A percentile compares a stretch with the other conserved stretches of the same genome.
These are phyloP conservation scores for Ocimum tenuiflorum DNA, from an alignment of 257 asterid genomes.

Conservation along the genomic window DNA sequence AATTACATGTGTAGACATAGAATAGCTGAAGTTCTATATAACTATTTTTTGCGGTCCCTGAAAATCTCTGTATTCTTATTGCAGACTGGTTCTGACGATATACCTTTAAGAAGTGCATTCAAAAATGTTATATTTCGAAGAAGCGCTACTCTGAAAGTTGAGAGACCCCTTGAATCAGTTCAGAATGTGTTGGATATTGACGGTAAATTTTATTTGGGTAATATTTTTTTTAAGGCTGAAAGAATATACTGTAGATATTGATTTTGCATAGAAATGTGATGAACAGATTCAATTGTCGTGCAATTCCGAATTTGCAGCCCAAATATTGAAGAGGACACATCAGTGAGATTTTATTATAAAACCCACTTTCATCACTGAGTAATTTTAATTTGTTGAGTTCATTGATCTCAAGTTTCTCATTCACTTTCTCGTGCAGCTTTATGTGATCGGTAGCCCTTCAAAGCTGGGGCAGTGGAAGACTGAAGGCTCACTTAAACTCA, in stretches of 20 bases:
- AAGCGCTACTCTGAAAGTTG: slow-evolving; percentile 38
- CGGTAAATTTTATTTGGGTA: slow-evolving; percentile 36
- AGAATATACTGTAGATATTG: slow-evolving; percentile 10
- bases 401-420: background rate
- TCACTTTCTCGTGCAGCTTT: slow-evolving; percentile 36
- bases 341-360: slow-evolving; percentile 43
- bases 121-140: slow-evolving; percentile 67
- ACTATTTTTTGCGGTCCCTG: slow-evolving; percentile 6
- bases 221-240: background rate
- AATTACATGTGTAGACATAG: too few species aligned
- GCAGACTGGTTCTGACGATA: slow-evolving; percentile 83
- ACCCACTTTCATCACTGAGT: background rate
- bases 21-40: too few species aligned
- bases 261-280: slow-evolving; percentile 13
- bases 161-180: slow-evolving; percentile 41
- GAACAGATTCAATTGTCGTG: slow-evolving; percentile 58
- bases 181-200: slow-evolving; percentile 32
- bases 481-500: slow-evolving; percentile 56
- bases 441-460: slow-evolving; percentile 67
- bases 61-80: slow-evolving; percentile 11
- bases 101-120: slow-evolving; percentile 86
- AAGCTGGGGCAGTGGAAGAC: slow-evolving; percentile 83
- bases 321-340: slow-evolving; percentile 54
- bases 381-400: background rate
- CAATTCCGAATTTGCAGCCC: slow-evolving; percentile 91